phyloP scores from a whole-genome alignment of 2,329 filamentous ascomycete species.

The Xylaria digitata region DNA sequence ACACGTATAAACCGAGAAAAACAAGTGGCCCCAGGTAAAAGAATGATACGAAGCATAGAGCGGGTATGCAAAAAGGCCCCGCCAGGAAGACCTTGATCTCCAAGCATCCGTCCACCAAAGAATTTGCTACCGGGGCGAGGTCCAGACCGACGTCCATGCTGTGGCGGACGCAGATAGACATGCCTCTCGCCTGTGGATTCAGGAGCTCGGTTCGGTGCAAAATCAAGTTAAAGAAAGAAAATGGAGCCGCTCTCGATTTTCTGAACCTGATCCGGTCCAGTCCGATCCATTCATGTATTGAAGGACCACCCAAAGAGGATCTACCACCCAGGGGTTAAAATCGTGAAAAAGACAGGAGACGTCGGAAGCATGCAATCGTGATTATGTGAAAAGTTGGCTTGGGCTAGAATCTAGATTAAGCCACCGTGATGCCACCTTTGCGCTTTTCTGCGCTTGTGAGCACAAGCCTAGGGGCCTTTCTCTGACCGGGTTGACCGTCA shows the following conservation, averaged over 20 bases:
- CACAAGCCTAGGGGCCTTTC: constrained; percentile 87
- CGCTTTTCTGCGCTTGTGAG: constrained; percentile 91
- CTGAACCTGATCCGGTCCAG: constrained; percentile 40
- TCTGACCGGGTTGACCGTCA: constrained; percentile 70
- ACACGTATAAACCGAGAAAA: constrained; percentile 45
- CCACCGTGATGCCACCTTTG: constrained; percentile 66
- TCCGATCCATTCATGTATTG: constrained; percentile 47
- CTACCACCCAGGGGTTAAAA: constrained; percentile 46
- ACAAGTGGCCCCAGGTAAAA: constrained; percentile 40
- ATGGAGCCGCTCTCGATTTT: constrained; percentile 45
- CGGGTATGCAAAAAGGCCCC: constrained; percentile 41
- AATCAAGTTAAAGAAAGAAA: constrained; percentile 44
- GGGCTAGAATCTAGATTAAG: constrained; percentile 38
- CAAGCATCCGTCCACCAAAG: constrained; percentile 42
- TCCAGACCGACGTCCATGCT: constrained; percentile 35
- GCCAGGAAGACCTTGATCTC: constrained; percentile 36
- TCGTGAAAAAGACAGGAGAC: constrained; percentile 48
- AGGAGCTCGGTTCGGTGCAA: constrained; percentile 37
- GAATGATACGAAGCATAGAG: constrained; percentile 49
- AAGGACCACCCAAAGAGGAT: constrained; percentile 43
- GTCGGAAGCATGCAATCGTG: constrained; percentile 49
- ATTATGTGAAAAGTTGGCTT: constrained; percentile 43
- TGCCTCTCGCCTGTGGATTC: constrained; percentile 35
- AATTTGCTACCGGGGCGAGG: constrained; percentile 34
- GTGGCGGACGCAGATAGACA: constrained; percentile 37